A percentile compares a stretch with the other conserved stretches of the same genome.
These are phyloP conservation scores for Epithele typhae DNA, from an alignment of 768 basidiomycete genomes.

Conservation along the genomic window DNA sequence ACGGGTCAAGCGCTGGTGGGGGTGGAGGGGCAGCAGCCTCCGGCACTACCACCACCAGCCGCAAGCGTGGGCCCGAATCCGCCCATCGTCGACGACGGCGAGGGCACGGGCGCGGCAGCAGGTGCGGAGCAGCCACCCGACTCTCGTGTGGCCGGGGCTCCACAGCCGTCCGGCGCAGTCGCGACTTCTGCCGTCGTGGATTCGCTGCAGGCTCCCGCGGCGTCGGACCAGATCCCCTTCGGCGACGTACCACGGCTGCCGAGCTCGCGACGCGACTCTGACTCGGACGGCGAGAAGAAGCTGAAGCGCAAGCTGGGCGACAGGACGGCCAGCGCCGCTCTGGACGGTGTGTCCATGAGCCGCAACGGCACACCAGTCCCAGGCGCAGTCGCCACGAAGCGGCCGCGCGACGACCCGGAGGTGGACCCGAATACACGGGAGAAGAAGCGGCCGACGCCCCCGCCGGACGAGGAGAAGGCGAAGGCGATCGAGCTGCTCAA, in stretches of 20 bases:
- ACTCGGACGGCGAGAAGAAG: slow-evolving; percentile 48
- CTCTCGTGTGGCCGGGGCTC: slow-evolving; percentile 14
- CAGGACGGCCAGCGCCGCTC: slow-evolving; percentile 58
- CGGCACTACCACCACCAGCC: too few species aligned
- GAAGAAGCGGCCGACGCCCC: slow-evolving; percentile 54
- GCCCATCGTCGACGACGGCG: slow-evolving; percentile 15
- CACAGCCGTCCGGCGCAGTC: background rate
- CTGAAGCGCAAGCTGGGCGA: slow-evolving; percentile 69
- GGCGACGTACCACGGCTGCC: slow-evolving; percentile 3
- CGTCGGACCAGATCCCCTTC: background rate
- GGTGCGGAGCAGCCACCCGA: slow-evolving; percentile 22
- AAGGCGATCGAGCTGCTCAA: too few species aligned
- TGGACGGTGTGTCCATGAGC: slow-evolving; percentile 8
- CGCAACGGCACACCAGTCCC: slow-evolving; percentile 4
- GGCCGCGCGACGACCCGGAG: slow-evolving; percentile 59
- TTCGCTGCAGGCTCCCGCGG: background rate
- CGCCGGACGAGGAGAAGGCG: slow-evolving; percentile 49
- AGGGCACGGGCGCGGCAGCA: slow-evolving; percentile 22
- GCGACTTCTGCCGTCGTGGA: background rate
- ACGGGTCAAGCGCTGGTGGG: background rate
- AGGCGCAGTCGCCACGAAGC: slow-evolving; percentile 42
- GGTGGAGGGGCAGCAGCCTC: background rate
- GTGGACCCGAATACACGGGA: slow-evolving; percentile 53
- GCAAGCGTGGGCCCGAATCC: slow-evolving; percentile 13
- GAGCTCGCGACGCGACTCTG: slow-evolving; percentile 21